Base-by-base conservation (phyloP, 805 yeast species). In the Gaillardinia entomophila region DNA sequence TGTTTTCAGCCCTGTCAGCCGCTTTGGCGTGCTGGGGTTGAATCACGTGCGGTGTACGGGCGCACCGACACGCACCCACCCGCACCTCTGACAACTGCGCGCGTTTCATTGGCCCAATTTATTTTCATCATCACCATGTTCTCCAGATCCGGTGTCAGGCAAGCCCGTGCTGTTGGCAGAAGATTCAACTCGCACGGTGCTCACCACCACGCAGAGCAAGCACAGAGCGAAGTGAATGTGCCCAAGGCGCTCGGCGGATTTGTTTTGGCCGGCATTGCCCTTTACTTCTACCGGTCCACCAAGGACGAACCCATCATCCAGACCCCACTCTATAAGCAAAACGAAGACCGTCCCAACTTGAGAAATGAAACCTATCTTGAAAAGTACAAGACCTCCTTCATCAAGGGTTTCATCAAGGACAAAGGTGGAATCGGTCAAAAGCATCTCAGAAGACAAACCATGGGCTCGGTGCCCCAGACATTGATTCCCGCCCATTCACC, bases 381-480 rank as follows among this genome's bases (percentile, higher is more conserved):
- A 39, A 53, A 59, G 41, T 65, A 65, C 51, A 59, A 65, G 46
- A 49, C 59, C 7, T 64, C 69, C n/a, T 62, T 65, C 48, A 50
- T 64, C 39, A 62, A 61, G 48, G 59, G 52, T 10, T 60, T 57
- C 42, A 64, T 62, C 33, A 61, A 59, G 47, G 71, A 65, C 42
- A 63, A 60, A 44, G 70, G 71, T 32, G 71, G 71, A 32, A 56
- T 65, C 42, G 71, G 71, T 31, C 68, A 62, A 45, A 58, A 49
- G 39, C 66, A 60, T 34, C 58, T 53, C 47, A 56, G 65, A 45
- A 57, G 60, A 52, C 42, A 51, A 31, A 42, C 51, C 24, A 57
- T 49, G 38, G 50, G 53, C 13, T 45, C 61, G 4, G 40, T 49
- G 24, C 56, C 67, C 13, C 50, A 53, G 25, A 55, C 46, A 25